Evolutionary conservation across 192 early-diverging fungal genomes (phyloP), one percentile per base, ranked within the genome.

Genomic region (Jimgerdemannia lactiflua): DNA sequence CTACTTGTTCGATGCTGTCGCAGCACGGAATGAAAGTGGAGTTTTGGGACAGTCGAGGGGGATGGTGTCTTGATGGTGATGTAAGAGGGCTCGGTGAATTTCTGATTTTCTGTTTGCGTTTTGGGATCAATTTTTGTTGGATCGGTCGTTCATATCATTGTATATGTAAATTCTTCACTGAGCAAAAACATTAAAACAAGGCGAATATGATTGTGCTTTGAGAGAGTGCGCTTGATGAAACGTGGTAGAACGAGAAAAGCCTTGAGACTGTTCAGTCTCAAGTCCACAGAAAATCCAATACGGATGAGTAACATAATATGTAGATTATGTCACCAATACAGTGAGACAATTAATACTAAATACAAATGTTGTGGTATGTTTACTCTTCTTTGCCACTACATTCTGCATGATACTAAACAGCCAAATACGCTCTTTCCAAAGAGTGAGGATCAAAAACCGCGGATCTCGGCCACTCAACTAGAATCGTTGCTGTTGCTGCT

Each of bases 401-500:
- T 29, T 29, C 29, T 29, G 29, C 0, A 29, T 29, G 29, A 29
- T 29, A 29, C 29, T 0, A 29, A 29, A 29, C 29, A 29, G 29
- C 29, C 29, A 29, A 29, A 29, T 29, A 29, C 29, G 29, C 29
- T 29, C 29, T 29, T 29, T 29, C 29, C 29, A 29, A 29, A 29
- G 29, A 29, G 1, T 29, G 29, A 29, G 29, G 29, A 29, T 1
- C 29, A 59, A 59, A 59, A 59, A 59, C 49, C 6, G 6, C 6
- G 49, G 49, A 59, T 59, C 6, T 14, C 49, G 14, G 49, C 49
- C 49, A 59, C 49, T 59, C 49, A 14, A 6, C 49, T 59, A 59
- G 49, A 59, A 59, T 59, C 49, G 71, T 41, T 73, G 65, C 69
- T 78, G 49, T 7, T 67, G 43, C 43, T 82, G 75, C 19, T 78